Percentiles rank a stretch among this genome's conserved stretches.
Evolutionary conservation across 441 rosid genomes (phyloP).

Genomic region (Populus hybrid): DNA sequence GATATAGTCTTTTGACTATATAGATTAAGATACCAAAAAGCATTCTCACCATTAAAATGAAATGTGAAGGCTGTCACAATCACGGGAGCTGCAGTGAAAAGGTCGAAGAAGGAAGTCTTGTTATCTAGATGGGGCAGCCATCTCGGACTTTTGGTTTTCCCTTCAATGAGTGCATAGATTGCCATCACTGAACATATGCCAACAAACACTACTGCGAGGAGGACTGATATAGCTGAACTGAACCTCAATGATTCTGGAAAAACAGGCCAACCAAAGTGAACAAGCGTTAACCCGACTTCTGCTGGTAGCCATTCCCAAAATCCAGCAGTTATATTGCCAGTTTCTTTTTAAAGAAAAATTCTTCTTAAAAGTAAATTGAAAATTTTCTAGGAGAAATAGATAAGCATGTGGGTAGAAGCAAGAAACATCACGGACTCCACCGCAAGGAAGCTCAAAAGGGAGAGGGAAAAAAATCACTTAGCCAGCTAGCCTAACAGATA

Average conservation of each 20-base stretch:
- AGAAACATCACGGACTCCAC: neutral
- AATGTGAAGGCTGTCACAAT: constrained; percentile 87
- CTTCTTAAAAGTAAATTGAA: too few species aligned
- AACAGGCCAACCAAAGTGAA: constrained; percentile 9
- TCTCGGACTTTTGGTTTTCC: constrained; percentile 59
- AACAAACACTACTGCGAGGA: constrained; percentile 75
- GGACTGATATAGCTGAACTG: constrained; percentile 75
- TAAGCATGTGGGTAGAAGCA: neutral
- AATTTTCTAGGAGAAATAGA: too few species aligned
- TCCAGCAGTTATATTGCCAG: neutral
- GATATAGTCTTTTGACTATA: neutral
- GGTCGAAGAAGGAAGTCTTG: constrained; percentile 53
- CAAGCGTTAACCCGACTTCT: neutral
- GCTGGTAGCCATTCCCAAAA: neutral
- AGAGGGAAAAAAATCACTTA: too few species aligned
- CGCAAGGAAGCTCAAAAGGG: too few species aligned
- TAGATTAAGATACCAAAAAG: neutral
- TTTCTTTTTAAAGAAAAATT: neutral
- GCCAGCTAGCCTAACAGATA: too few species aligned
- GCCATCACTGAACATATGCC: constrained; percentile 70
- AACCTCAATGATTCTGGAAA: constrained; percentile 62
- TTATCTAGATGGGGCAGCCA: constrained; percentile 50
- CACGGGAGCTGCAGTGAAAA: constrained; percentile 85
- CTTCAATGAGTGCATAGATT: constrained; percentile 51
- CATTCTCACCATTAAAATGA: constrained; percentile 72